Conservation (phyloP, 2,329 filamentous ascomycete genomes). For the Nectriaceae sp. region DNA sequence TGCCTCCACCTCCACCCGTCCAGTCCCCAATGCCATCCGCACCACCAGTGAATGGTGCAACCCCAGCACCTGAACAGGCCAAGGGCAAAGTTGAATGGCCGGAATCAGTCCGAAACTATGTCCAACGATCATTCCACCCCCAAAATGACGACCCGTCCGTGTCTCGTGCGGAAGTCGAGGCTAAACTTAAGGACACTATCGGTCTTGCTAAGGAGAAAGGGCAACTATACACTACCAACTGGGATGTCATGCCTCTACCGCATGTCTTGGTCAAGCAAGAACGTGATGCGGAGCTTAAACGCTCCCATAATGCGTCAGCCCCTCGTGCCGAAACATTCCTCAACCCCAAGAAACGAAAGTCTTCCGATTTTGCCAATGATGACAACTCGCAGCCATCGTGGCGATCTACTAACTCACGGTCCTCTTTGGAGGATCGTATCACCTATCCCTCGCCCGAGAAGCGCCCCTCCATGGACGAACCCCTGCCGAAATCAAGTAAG, state of each 20-base stretch:
- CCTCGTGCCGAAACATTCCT: slow-evolving; percentile 28
- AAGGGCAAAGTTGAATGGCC: slow-evolving; percentile 77
- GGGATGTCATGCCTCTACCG: slow-evolving; percentile 80
- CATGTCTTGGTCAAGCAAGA: slow-evolving; percentile 80
- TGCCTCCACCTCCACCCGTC: slow-evolving; percentile 28
- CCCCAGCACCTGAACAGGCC: slow-evolving; percentile 34
- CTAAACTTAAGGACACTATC: slow-evolving; percentile 83
- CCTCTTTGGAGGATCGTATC: slow-evolving; percentile 73
- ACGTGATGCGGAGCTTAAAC: slow-evolving; percentile 53
- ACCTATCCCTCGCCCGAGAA: slow-evolving; percentile 56
- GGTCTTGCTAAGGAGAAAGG: slow-evolving; percentile 75
- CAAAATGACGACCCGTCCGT: slow-evolving; percentile 68
- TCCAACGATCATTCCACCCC: slow-evolving; percentile 82
- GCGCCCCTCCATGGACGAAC: slow-evolving; percentile 47
- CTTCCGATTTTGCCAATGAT: slow-evolving; percentile 60
- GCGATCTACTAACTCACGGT: slow-evolving; percentile 66
- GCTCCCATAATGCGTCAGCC: slow-evolving; percentile 25
- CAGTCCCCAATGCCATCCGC: slow-evolving; percentile 26
- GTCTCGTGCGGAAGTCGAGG: slow-evolving; percentile 71
- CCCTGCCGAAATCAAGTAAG: slow-evolving; percentile 72
- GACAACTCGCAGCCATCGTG: slow-evolving; percentile 66
- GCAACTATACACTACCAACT: slow-evolving; percentile 74
- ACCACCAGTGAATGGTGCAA: slow-evolving; percentile 29
- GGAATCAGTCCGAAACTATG: slow-evolving; percentile 80
- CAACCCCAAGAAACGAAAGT: slow-evolving; percentile 79